Percentiles rank a stretch among this genome's conserved stretches.
phyloP scores from a whole-genome alignment of 2,329 filamentous ascomycete species.

The Tympanopsis confertula region DNA sequence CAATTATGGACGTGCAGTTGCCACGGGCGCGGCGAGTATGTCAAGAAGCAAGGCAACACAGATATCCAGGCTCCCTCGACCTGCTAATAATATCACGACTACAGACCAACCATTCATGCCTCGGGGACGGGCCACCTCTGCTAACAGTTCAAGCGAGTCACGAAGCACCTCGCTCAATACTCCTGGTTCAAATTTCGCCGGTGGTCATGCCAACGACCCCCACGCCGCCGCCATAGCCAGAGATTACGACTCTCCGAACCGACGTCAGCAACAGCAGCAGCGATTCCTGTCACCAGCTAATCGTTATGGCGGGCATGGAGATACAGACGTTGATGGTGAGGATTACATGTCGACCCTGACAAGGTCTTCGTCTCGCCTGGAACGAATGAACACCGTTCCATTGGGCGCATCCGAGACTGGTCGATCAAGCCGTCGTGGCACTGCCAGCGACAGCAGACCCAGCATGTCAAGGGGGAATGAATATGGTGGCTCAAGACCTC shows the following conservation, averaged over 20 bases:
- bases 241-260: constrained; percentile 25
- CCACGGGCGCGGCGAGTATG: constrained; percentile 41
- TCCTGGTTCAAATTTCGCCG: constrained; percentile 29
- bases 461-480: constrained; percentile 12
- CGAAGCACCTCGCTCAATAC: constrained; percentile 53
- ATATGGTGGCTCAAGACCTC: constrained; percentile 8
- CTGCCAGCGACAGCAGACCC: constrained; percentile 14
- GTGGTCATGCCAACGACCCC: constrained; percentile 29
- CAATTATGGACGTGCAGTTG: constrained; percentile 30
- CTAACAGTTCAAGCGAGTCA: constrained; percentile 47
- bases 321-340: constrained; percentile 20
- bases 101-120: constrained; percentile 41
- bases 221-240: constrained; percentile 32
- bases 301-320: constrained; percentile 36
- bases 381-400: constrained; percentile 53
- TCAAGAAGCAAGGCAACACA: constrained; percentile 3
- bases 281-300: too few species aligned
- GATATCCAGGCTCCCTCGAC: background rate
- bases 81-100: constrained; percentile 16
- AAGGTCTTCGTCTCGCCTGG: constrained; percentile 27
- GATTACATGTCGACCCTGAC: constrained; percentile 33
- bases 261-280: constrained; percentile 24
- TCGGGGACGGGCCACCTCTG: constrained; percentile 49
- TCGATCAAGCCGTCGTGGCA: constrained; percentile 16
- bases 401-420: constrained; percentile 53